Base-by-base conservation (phyloP, 768 basidiomycete genomes). In the Collybiopsis confluens region DNA sequence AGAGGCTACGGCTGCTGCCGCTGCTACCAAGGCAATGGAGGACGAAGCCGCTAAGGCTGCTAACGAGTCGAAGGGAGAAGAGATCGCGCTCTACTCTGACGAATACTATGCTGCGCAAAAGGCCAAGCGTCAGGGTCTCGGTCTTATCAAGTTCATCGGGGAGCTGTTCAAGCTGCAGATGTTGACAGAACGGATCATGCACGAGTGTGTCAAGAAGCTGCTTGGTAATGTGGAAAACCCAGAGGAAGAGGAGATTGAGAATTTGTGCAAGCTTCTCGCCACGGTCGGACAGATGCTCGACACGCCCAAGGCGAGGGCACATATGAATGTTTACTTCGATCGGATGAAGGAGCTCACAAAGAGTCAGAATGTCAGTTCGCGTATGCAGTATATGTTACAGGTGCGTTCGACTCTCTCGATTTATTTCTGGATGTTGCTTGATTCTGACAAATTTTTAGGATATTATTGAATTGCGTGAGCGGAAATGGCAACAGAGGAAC, bases 81-180 rank as follows among this genome's bases (percentile, higher is more conserved):
- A 89, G 62, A 79, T 81, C 57, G 91, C 81, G 13, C 78, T 97
- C 26, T 90, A 97, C 67, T 95, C 92, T 11, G 92, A 97, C 1
- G 96, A 97, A 71, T 98, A 98, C 73, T 95, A 96, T 63, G 86
- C 88, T 36, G 92, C 92, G 15, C 89, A 95, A 70, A 97, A 96
- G 77, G 96, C 94, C 38, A 98, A 98, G 75, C 90, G 95, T 56
- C 90, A 92, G 58, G 95, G 96, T 68, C 86, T 98, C 11, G 93
- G 96, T 76, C 81, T 99, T 61, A 93, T 98, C 75, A 92, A 90
- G 70, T 95, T 99, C 74, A 98, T 98, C 58, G 95, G 96, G 58
- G 96, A 99, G 73, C 76, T 98, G 52, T 99, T 93, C 86, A 98
- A 98, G 74, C 77, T 99, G n/a, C 90, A 92, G 72, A 97, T 98